phyloP scores from a whole-genome alignment of 805 yeast genomes.

The Clavispora vitiphila region DNA sequence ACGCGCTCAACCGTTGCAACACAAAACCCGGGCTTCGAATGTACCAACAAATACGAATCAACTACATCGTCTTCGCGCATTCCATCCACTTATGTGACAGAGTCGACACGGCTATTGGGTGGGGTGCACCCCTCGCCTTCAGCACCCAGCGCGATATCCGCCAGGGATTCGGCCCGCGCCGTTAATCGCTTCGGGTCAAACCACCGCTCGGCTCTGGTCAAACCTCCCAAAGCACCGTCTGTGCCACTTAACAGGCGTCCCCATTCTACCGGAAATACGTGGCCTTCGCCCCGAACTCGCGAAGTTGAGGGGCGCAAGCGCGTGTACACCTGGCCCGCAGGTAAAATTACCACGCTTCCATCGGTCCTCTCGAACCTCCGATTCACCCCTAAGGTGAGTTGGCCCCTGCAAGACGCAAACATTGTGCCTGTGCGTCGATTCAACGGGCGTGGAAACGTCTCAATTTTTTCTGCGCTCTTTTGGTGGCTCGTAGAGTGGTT shows the following conservation, averaged over 20 bases:
- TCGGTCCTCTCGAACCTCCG: background rate
- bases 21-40: no score
- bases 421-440: conserved; percentile 18
- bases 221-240: background rate
- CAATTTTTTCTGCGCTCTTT: conserved; percentile 20
- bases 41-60: background rate
- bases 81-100: background rate
- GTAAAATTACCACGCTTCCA: background rate
- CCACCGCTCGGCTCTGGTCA: background rate
- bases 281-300: background rate
- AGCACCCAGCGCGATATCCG: background rate
- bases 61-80: no score
- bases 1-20: no score
- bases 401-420: background rate
- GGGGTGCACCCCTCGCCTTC: background rate
- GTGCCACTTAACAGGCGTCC: background rate
- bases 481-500: conserved; percentile 65
- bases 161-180: background rate
- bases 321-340: background rate
- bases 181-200: background rate
- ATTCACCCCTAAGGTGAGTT: background rate
- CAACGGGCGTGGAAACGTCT: conserved; percentile 37
- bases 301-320: background rate
- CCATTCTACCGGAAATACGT: background rate
- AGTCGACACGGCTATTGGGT: background rate